Evolutionary conservation across 2,329 filamentous ascomycete species (phyloP).

Genomic region (Albifimbria verrucaria): DNA sequence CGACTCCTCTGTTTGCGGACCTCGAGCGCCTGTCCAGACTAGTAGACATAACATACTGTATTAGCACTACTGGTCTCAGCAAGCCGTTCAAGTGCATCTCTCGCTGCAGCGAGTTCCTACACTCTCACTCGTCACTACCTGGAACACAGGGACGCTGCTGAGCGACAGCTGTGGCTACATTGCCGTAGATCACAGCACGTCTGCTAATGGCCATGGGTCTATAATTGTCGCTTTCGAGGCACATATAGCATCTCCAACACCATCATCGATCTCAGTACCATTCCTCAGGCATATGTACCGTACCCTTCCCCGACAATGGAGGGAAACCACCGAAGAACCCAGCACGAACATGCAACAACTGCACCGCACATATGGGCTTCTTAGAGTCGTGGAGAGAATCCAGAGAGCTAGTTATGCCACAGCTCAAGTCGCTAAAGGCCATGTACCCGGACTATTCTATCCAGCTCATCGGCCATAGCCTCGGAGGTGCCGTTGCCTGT

Average conservation of each 20-base stretch:
- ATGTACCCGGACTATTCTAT: slow-evolving; percentile 70
- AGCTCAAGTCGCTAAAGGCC: slow-evolving; percentile 56
- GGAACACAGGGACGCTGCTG: slow-evolving; percentile 84
- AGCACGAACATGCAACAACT: slow-evolving; percentile 70
- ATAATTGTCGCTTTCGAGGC: slow-evolving; percentile 90
- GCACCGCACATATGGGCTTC: slow-evolving; percentile 91
- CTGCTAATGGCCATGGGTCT: slow-evolving; percentile 20
- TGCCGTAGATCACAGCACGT: slow-evolving; percentile 67
- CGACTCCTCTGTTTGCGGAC: slow-evolving; percentile 66
- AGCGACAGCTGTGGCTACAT: slow-evolving; percentile 94
- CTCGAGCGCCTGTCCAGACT: slow-evolving; percentile 87
- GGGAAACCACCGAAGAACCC: slow-evolving; percentile 29
- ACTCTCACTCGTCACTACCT: slow-evolving; percentile 77
- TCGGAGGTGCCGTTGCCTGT: slow-evolving; percentile 88
- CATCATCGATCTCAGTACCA: slow-evolving; percentile 82
- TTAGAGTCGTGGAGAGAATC: slow-evolving; percentile 79
- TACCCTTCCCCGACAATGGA: slow-evolving; percentile 63
- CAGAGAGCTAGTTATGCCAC: slow-evolving; percentile 63
- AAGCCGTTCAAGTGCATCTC: slow-evolving; percentile 83
- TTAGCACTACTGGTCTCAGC: slow-evolving; percentile 76
- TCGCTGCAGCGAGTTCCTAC: slow-evolving; percentile 77
- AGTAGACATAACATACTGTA: slow-evolving; percentile 93
- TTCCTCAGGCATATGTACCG: slow-evolving; percentile 86
- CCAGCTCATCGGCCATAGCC: slow-evolving; percentile 81
- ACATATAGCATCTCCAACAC: slow-evolving; percentile 94